Evolutionary conservation across 2,329 filamentous ascomycete genomes (phyloP).

Genomic region (Penicillium hordei): DNA sequence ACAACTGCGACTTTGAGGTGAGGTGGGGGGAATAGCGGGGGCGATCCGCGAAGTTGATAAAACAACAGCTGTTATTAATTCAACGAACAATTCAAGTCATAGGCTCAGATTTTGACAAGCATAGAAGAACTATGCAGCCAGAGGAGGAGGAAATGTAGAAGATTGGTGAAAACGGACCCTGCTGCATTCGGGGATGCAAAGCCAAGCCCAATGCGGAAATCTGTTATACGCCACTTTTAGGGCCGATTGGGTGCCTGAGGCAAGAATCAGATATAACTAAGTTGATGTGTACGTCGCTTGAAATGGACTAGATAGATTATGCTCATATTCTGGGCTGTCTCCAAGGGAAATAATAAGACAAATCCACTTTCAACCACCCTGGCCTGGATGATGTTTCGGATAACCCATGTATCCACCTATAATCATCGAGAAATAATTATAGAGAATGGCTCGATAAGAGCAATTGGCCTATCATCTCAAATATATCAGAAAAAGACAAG

Average conservation of each 20-base stretch:
- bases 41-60: slow-evolving; percentile 1
- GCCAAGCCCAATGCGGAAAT: slow-evolving; percentile 11
- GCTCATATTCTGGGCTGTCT: too few species aligned
- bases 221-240: slow-evolving; percentile 1
- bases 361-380: too few species aligned
- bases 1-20: neutral
- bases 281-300: neutral
- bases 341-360: too few species aligned
- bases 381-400: neutral
- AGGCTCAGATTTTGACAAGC: neutral
- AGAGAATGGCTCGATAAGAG: neutral
- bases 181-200: slow-evolving; percentile 1
- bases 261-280: neutral
- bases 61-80: neutral
- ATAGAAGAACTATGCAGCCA: neutral
- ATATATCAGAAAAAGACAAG: neutral
- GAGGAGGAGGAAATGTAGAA: too few species aligned
- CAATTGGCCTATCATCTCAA: neutral
- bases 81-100: neutral
- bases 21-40: slow-evolving; percentile 7
- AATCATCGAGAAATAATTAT: neutral
- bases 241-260: neutral
- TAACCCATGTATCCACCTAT: neutral
- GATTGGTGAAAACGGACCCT: too few species aligned
- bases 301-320: neutral